phyloP scores from a whole-genome alignment of 2,329 filamentous ascomycete genomes.

The Neonectria punicea region DNA sequence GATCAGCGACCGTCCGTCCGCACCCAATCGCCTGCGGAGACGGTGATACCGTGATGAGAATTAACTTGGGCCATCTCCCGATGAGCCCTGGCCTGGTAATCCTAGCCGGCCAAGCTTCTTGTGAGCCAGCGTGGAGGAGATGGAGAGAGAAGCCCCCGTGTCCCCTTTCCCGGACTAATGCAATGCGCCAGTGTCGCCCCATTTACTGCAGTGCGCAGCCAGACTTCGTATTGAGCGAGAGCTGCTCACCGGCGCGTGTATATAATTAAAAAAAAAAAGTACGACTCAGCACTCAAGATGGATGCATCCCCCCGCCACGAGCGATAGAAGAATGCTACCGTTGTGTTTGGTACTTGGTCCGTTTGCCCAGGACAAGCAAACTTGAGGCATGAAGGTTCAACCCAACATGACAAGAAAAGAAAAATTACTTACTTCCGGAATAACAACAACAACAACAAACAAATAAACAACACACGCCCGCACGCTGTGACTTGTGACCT shows the following conservation, averaged over 20 bases:
- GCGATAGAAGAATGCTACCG: neutral
- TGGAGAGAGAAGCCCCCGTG: neutral
- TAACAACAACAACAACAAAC: slow-evolving; percentile 28
- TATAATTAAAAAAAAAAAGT: slow-evolving; percentile 5
- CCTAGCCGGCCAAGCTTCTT: neutral
- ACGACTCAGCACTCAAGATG: neutral
- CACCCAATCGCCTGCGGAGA: neutral
- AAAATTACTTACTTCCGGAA: neutral
- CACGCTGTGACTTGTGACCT: neutral
- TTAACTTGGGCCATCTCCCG: slow-evolving; percentile 1
- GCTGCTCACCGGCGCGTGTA: slow-evolving; percentile 1
- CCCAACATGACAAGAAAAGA: neutral
- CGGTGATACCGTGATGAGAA: neutral
- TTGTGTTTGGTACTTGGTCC: neutral
- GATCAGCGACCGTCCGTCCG: neutral
- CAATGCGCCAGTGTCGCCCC: slow-evolving; percentile 29
- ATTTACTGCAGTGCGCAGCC: slow-evolving; percentile 21
- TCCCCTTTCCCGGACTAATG: slow-evolving; percentile 24
- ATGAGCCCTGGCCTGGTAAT: neutral
- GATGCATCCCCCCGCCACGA: neutral
- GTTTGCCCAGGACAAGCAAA: neutral
- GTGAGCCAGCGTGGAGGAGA: neutral
- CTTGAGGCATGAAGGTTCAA: neutral
- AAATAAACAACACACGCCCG: slow-evolving; percentile 19
- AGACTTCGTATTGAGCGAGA: slow-evolving; percentile 17